Evolutionary conservation across 805 yeast species (phyloP).

Genomic region (Lachancea thermotolerans): DNA sequence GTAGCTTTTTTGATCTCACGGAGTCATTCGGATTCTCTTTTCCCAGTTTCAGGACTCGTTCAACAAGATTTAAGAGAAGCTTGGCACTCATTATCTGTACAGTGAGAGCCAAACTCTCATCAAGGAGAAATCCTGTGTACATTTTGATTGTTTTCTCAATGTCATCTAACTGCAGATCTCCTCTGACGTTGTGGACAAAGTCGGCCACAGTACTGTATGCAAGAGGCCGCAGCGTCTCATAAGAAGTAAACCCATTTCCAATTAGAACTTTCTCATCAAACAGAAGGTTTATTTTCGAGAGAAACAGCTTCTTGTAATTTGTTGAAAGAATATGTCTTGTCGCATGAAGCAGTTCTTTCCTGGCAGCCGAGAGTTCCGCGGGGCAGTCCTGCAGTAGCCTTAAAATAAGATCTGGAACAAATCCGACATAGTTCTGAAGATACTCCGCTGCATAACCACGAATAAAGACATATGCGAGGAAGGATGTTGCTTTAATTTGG

Average conservation of each 20-base stretch:
- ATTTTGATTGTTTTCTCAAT: constrained; percentile 82
- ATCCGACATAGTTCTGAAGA: constrained; percentile 45
- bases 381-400: constrained; percentile 93
- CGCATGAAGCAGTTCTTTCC: constrained; percentile 90
- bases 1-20: constrained; percentile 52
- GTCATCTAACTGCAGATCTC: constrained; percentile 73
- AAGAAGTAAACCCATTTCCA: constrained; percentile 88
- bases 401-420: constrained; percentile 81
- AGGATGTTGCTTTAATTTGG: constrained; percentile 94
- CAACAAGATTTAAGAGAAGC: constrained; percentile 77
- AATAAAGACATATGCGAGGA: constrained; percentile 84
- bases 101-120: constrained; percentile 72
- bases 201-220: constrained; percentile 96
- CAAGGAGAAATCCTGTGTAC: constrained; percentile 75
- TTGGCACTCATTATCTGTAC: constrained; percentile 97
- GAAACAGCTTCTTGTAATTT: constrained; percentile 70
- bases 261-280: constrained; percentile 83
- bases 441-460: constrained; percentile 72
- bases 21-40: constrained; percentile 65
- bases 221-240: constrained; percentile 82
- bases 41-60: constrained; percentile 67
- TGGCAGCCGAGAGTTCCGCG: constrained; percentile 79
- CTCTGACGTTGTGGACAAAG: constrained; percentile 84
- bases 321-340: constrained; percentile 93
- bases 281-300: constrained; percentile 77